Evolutionary conservation across 345 rosid species (phyloP), one percentile per base, ranked within the genome.

Genomic region (Diplotaxis tenuifolia): DNA sequence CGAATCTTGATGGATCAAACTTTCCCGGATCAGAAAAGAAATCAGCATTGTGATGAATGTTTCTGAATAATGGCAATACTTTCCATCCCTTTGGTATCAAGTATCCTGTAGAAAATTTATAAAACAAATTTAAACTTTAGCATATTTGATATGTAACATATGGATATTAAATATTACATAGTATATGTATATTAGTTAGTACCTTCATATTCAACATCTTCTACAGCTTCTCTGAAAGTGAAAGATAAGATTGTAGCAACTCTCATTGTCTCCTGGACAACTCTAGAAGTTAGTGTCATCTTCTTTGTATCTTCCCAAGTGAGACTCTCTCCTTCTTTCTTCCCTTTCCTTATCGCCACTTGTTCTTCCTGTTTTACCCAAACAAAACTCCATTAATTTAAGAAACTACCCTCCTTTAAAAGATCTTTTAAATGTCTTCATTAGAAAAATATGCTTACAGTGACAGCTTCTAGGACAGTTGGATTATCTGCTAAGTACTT

Each of bases 81-180:
- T 93, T 93, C 98, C 98, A 93, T 34, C 98, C 98, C 65, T 87
- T 93, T 15, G 98, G 98, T 29, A 93, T 93, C 19, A 93, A 80
- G 72, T 87, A 93, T 9, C 96, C 96, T 92, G 82, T 52, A 15
- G 66, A 67, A 6, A 62, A 23, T 12, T 0, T n/a, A 3, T 5
- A 4, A 47, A 15, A 20, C 12, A 16, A n/a, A 23, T 2, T 20
- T 3, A 71, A 22, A 27, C 5, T 52, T 61, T 25, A 20, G 27
- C 5, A n/a, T 61, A 14, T 38, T 68, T 38, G 10, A 52, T 60
- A 61, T 27, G 7, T 38, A 40, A 64, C 65, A 64, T 54, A 42
- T 40, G 27, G 21, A 50, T 5, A 5, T n/a, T 22, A 11, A 12
- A 11, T 53, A 53, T 7, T 20, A 9, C 21, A 3, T 21, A 15